phyloP scores from a whole-genome alignment of 305 asterid species.

The Solanum chacoense region DNA sequence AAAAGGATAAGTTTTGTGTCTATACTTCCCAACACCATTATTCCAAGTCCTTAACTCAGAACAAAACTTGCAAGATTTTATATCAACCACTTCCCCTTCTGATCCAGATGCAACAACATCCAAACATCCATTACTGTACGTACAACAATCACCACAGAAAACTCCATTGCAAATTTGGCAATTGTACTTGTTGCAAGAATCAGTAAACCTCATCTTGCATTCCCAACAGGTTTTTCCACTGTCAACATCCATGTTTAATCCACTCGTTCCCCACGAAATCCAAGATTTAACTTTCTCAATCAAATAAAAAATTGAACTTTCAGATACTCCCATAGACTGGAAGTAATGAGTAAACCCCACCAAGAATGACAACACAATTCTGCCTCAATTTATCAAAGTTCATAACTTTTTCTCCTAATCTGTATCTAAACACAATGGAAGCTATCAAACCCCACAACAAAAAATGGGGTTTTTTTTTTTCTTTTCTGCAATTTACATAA shows the following conservation, averaged over 20 bases:
- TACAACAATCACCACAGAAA: slow-evolving; percentile 60
- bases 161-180: slow-evolving; percentile 53
- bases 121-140: slow-evolving; percentile 17
- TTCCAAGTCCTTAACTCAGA: slow-evolving; percentile 24
- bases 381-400: not conserved
- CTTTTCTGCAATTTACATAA: slow-evolving; percentile 6
- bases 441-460: slow-evolving; percentile 58
- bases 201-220: slow-evolving; percentile 30
- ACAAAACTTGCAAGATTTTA: slow-evolving; percentile 56
- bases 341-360: slow-evolving; percentile 9
- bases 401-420: not conserved
- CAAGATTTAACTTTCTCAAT: slow-evolving; percentile 60
- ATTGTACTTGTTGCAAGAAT: slow-evolving; percentile 35
- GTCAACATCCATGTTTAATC: slow-evolving; percentile 36
- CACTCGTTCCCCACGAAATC: slow-evolving; percentile 40
- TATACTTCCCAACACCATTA: slow-evolving; percentile 34
- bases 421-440: not conserved
- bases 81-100: slow-evolving; percentile 6
- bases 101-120: slow-evolving; percentile 21
- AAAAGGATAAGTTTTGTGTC: slow-evolving; percentile 58
- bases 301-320: slow-evolving; percentile 39
- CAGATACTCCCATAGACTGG: slow-evolving; percentile 58
- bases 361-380: not conserved
- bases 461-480: slow-evolving; percentile 20
- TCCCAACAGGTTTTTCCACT: slow-evolving; percentile 23